Percentiles rank a stretch among this genome's conserved stretches.
These are phyloP conservation scores for Dendrocalamus sinicus DNA, from an alignment of 176 grass and related monocot genomes.

Conservation along the genomic window DNA sequence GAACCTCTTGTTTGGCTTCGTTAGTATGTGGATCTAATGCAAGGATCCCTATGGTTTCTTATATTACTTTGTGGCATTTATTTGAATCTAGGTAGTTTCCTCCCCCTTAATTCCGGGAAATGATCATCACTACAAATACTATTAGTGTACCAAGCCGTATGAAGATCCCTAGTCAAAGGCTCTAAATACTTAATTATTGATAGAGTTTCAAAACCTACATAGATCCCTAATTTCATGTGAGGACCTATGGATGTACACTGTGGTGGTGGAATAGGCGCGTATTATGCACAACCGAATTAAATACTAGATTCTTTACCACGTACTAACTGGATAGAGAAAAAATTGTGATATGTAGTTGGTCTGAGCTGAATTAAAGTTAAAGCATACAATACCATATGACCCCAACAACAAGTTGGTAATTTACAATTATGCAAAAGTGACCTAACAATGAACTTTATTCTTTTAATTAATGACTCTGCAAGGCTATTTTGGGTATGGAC, in stretches of 20 bases:
- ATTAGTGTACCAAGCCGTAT: neutral
- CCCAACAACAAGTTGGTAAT: too few relatives aligned
- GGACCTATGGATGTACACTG: accelerated
- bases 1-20: accelerated
- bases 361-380: too few relatives aligned
- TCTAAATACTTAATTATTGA: neutral
- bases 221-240: neutral
- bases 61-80: neutral
- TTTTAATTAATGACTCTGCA: too few relatives aligned
- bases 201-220: neutral
- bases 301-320: too few relatives aligned
- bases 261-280: too few relatives aligned
- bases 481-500: too few relatives aligned
- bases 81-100: neutral
- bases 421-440: too few relatives aligned
- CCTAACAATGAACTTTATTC: too few relatives aligned
- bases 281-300: too few relatives aligned
- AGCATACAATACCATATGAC: too few relatives aligned
- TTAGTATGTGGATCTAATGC: neutral
- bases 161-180: too few relatives aligned
- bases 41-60: neutral
- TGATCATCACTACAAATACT: neutral
- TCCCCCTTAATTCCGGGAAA: too few relatives aligned
- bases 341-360: neutral
- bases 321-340: neutral